Evolutionary conservation across 306 rosid genomes (phyloP).

Genomic region (Cucumis cinereus): DNA sequence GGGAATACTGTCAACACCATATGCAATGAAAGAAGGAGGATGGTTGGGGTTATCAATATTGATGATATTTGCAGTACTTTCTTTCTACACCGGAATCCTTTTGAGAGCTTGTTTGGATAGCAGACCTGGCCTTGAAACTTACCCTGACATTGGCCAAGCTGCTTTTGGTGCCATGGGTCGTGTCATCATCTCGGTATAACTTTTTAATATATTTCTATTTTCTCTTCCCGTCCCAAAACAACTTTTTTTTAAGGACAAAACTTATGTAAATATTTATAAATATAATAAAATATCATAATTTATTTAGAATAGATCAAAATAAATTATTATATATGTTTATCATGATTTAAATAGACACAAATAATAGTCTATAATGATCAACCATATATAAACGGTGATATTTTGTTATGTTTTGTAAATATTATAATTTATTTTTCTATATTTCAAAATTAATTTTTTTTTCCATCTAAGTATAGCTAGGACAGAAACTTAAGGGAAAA

Average conservation of each 20-base stretch:
- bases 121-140: conserved; percentile 85
- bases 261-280: too few relatives aligned
- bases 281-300: too few relatives aligned
- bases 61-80: conserved; percentile 57
- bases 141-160: conserved; percentile 95
- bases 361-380: too few relatives aligned
- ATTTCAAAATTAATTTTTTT: too few relatives aligned
- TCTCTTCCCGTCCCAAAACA: neutral
- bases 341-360: too few relatives aligned
- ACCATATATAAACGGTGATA: too few relatives aligned
- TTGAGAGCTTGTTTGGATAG: conserved; percentile 84
- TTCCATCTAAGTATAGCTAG: too few relatives aligned
- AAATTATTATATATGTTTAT: too few relatives aligned
- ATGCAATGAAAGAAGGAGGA: conserved; percentile 81
- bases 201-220: neutral
- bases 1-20: conserved; percentile 91
- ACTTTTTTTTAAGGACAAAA: too few relatives aligned
- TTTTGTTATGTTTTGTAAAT: too few relatives aligned
- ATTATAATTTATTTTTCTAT: too few relatives aligned
- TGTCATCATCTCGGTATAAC: conserved; percentile 66
- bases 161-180: conserved; percentile 84
- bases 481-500: neutral
- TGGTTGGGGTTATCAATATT: conserved; percentile 68
- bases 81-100: conserved; percentile 88
- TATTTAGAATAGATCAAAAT: too few relatives aligned